phyloP scores from a whole-genome alignment of 345 rosid species.

The Gossypioides kirkii region DNA sequence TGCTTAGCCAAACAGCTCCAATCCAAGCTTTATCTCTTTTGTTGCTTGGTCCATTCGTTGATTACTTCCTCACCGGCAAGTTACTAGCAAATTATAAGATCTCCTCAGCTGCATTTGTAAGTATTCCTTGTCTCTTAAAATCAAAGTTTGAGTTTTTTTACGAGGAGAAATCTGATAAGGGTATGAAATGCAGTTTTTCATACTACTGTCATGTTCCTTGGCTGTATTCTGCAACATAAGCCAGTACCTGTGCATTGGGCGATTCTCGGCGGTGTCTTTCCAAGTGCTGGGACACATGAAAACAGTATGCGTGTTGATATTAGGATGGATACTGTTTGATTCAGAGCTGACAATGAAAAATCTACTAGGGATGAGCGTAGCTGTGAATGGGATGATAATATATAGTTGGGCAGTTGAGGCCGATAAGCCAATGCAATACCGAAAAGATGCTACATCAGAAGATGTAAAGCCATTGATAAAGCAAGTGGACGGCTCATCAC shows the following conservation, averaged over 20 bases:
- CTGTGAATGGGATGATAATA: slow-evolving; percentile 35
- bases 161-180: neutral
- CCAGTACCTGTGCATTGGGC: slow-evolving; percentile 48
- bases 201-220: slow-evolving; percentile 35
- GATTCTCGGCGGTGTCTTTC: slow-evolving; percentile 40
- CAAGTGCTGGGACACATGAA: slow-evolving; percentile 56
- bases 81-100: slow-evolving; percentile 26
- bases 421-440: slow-evolving; percentile 8
- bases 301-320: slow-evolving; percentile 31
- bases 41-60: slow-evolving; percentile 33
- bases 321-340: slow-evolving; percentile 41
- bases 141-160: too few species aligned
- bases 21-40: slow-evolving; percentile 38
- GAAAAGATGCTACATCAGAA: slow-evolving; percentile 4
- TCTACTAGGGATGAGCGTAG: slow-evolving; percentile 36
- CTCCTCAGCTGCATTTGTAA: slow-evolving; percentile 32
- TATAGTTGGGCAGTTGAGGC: slow-evolving; percentile 32
- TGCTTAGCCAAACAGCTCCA: slow-evolving; percentile 41
- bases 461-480: slow-evolving; percentile 12
- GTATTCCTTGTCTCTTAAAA: neutral
- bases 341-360: slow-evolving; percentile 33
- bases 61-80: slow-evolving; percentile 30
- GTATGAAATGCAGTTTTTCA: slow-evolving; percentile 28
- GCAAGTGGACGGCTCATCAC: neutral
- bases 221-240: slow-evolving; percentile 46